phyloP scores from a whole-genome alignment of 2,329 filamentous ascomycete genomes.

The Acephala macrosclerotiorum region DNA sequence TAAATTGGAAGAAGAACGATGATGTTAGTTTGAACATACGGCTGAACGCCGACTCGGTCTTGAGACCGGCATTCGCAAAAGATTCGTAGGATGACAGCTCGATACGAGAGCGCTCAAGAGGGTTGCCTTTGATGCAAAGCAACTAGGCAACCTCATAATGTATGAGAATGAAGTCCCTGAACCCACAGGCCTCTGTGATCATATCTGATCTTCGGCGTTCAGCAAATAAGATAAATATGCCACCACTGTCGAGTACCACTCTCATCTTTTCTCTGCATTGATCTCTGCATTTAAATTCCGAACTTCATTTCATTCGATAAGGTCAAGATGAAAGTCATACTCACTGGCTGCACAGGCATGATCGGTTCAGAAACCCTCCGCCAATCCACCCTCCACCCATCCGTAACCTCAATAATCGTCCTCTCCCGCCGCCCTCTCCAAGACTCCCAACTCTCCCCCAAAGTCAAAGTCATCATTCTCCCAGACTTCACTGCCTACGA shows the following conservation, averaged over 20 bases:
- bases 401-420: slow-evolving; percentile 59
- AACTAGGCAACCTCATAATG: background rate
- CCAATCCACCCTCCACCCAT: slow-evolving; percentile 56
- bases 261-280: background rate
- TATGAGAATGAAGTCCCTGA: background rate
- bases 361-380: slow-evolving; percentile 61
- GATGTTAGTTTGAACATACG: background rate
- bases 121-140: background rate
- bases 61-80: background rate
- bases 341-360: slow-evolving; percentile 64
- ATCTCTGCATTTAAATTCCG: background rate
- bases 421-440: slow-evolving; percentile 56
- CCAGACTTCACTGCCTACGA: slow-evolving; percentile 61
- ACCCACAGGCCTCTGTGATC: background rate
- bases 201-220: background rate
- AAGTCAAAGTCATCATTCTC: slow-evolving; percentile 45
- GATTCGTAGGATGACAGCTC: background rate
- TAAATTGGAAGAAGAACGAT: background rate
- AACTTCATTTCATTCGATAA: background rate
- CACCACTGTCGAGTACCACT: background rate
- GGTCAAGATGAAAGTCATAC: slow-evolving; percentile 58
- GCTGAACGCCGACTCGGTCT: background rate
- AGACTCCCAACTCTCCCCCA: slow-evolving; percentile 9
- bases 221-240: background rate
- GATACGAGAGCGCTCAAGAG: background rate